Percentiles rank a stretch among this genome's conserved stretches.
These are phyloP conservation scores for Xylaria palmicola DNA, from an alignment of 495 filamentous ascomycete genomes.

Conservation along the genomic window DNA sequence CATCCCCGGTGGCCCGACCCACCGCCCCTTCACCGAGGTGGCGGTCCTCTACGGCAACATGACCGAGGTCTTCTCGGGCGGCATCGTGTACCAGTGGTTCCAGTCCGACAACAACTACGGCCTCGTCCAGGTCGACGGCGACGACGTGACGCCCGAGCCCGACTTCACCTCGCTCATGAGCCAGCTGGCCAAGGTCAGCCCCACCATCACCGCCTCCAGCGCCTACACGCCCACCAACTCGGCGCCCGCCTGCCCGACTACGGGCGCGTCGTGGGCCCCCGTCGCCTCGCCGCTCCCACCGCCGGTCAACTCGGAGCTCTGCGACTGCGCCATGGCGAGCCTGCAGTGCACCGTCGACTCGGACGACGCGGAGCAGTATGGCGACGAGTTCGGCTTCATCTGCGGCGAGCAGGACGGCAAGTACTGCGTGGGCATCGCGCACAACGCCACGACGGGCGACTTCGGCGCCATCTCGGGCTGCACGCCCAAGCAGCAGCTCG, in stretches of 20 bases:
- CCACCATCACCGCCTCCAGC: slow-evolving; percentile 59
- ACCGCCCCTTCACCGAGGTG: slow-evolving; percentile 82
- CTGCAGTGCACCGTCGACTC: slow-evolving; percentile 64
- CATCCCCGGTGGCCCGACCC: slow-evolving; percentile 47
- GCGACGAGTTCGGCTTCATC: slow-evolving; percentile 62
- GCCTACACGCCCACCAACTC: slow-evolving; percentile 81
- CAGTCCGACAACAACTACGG: slow-evolving; percentile 87
- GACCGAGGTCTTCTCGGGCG: slow-evolving; percentile 83
- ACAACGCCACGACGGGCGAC: slow-evolving; percentile 67
- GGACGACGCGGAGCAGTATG: slow-evolving; percentile 49
- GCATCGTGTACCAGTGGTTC: slow-evolving; percentile 98
- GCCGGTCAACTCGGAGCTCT: slow-evolving; percentile 68
- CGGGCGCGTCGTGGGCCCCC: slow-evolving; percentile 55
- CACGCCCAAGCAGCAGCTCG: slow-evolving; percentile 69
- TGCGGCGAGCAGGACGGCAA: slow-evolving; percentile 60
- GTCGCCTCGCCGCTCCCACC: slow-evolving; percentile 73
- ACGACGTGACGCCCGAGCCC: slow-evolving; percentile 57
- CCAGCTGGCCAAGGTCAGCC: slow-evolving; percentile 65
- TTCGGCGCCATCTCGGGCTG: slow-evolving; percentile 94
- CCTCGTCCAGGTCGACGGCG: slow-evolving; percentile 64
- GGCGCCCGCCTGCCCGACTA: slow-evolving; percentile 67
- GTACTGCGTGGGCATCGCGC: slow-evolving; percentile 65
- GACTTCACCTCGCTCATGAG: slow-evolving; percentile 75
- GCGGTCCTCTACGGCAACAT: slow-evolving; percentile 70
- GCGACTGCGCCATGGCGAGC: slow-evolving; percentile 72